Conservation (phyloP, 495 filamentous ascomycete genomes). For the Penicillium angulare region DNA sequence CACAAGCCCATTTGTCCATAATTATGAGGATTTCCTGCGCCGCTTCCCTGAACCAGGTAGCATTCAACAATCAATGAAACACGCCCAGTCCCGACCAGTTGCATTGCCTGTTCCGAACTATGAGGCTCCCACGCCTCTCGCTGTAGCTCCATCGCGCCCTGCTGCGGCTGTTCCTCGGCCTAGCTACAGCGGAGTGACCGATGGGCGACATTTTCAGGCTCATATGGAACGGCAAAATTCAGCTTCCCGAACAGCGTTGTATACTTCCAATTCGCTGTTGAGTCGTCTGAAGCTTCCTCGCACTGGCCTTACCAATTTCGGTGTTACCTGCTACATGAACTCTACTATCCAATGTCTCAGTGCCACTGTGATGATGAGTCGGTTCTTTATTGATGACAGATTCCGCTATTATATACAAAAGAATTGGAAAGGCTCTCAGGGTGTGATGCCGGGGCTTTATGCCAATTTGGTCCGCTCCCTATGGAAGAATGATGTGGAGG, state of each 20-base stretch:
- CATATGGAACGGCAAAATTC: conserved; percentile 46
- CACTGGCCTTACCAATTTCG: conserved; percentile 78
- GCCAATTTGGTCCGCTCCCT: conserved; percentile 72
- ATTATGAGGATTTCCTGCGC: conserved; percentile 76
- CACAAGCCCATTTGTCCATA: conserved; percentile 47
- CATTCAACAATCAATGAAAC: conserved; percentile 74
- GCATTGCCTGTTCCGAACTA: conserved; percentile 29
- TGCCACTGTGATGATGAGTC: conserved; percentile 67
- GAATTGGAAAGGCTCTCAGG: conserved; percentile 70
- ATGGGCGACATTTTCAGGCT: conserved; percentile 56
- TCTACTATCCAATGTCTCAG: conserved; percentile 79
- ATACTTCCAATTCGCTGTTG: conserved; percentile 39
- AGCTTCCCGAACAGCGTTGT: conserved; percentile 45
- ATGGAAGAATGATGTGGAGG: conserved; percentile 68
- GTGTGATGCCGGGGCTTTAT: conserved; percentile 73
- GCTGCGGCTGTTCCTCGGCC: conserved; percentile 79
- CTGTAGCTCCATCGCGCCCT: conserved; percentile 60
- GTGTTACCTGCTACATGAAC: conserved; percentile 90
- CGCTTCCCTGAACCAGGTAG: conserved; percentile 72
- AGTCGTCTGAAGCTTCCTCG: conserved; percentile 54
- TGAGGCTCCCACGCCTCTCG: conserved; percentile 32
- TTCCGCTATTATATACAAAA: conserved; percentile 59
- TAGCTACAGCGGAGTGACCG: conserved; percentile 86
- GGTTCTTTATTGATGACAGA: conserved; percentile 60
- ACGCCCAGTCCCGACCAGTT: conserved; percentile 26